A percentile compares a stretch with the other conserved stretches of the same genome.
phyloP scores from a whole-genome alignment of 345 rosid species.

The Melastoma malabathricum region DNA sequence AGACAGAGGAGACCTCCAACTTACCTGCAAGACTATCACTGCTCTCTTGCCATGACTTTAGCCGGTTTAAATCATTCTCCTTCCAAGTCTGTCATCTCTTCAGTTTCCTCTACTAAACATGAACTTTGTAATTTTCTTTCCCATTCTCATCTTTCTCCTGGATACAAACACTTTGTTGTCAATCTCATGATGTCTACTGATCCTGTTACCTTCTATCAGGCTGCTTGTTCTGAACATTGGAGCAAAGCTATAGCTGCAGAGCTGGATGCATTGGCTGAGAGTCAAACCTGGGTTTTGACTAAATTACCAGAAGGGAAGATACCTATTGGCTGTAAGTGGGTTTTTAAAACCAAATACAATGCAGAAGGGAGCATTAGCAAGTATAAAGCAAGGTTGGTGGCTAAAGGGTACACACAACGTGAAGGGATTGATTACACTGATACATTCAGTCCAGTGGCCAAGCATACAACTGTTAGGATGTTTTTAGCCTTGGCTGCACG shows the following conservation, averaged over 20 bases:
- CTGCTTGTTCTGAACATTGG: background rate
- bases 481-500: background rate
- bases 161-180: background rate
- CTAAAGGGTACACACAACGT: background rate
- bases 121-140: too few relatives aligned
- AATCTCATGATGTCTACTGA: background rate
- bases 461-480: background rate
- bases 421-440: background rate
- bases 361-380: background rate
- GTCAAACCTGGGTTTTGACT: background rate
- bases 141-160: background rate
- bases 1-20: too few relatives aligned
- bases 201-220: background rate
- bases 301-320: background rate
- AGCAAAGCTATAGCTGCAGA: background rate
- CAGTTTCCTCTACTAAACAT: too few relatives aligned
- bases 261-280: background rate
- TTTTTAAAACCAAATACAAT: conserved; percentile 1
- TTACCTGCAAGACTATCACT: too few relatives aligned
- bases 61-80: too few relatives aligned
- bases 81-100: too few relatives aligned
- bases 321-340: background rate
- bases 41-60: too few relatives aligned
- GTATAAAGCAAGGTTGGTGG: background rate
- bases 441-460: background rate